These are phyloP conservation scores for Orbilia quercus DNA, from an alignment of 2,329 filamentous ascomycete species.

Conservation along the genomic window DNA sequence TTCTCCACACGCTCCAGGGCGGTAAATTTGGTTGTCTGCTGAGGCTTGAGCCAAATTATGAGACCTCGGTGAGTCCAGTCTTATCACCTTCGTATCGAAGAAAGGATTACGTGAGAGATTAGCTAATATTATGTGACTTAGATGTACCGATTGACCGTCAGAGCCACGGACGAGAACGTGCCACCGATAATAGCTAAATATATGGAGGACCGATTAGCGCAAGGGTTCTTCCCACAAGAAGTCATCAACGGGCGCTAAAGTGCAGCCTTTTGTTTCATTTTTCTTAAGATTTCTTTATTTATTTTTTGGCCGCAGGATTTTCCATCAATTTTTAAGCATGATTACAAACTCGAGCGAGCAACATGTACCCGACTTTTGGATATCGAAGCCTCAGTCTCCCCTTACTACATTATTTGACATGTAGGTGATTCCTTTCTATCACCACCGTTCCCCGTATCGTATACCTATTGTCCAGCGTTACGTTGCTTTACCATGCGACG, in stretches of 20 bases:
- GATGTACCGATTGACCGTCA: conserved; percentile 95
- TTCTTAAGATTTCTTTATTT: too few relatives aligned
- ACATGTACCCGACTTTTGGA: conserved; percentile 28
- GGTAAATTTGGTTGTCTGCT: conserved; percentile 95
- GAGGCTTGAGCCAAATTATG: conserved; percentile 92
- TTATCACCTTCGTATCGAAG: background rate
- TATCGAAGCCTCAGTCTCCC: too few relatives aligned
- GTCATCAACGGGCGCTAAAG: conserved; percentile 52
- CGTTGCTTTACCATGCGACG: background rate
- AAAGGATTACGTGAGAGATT: conserved; percentile 10
- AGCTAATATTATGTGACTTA: conserved; percentile 63
- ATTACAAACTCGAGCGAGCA: conserved; percentile 34
- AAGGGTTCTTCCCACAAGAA: conserved; percentile 63
- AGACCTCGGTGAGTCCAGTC: conserved; percentile 80
- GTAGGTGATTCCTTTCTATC: background rate
- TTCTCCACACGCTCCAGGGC: conserved; percentile 80
- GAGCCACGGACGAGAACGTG: conserved; percentile 91
- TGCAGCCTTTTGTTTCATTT: background rate
- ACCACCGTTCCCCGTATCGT: background rate
- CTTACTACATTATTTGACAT: background rate
- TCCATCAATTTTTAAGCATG: conserved; percentile 16
- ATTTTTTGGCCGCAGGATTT: conserved; percentile 1
- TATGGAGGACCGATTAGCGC: conserved; percentile 84
- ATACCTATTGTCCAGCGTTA: conserved; percentile 15
- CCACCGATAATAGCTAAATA: conserved; percentile 81